A percentile compares a stretch with the other conserved stretches of the same genome.
phyloP scores from a whole-genome alignment of 768 basidiomycete genomes.

The Tricholoma furcatifolium region DNA sequence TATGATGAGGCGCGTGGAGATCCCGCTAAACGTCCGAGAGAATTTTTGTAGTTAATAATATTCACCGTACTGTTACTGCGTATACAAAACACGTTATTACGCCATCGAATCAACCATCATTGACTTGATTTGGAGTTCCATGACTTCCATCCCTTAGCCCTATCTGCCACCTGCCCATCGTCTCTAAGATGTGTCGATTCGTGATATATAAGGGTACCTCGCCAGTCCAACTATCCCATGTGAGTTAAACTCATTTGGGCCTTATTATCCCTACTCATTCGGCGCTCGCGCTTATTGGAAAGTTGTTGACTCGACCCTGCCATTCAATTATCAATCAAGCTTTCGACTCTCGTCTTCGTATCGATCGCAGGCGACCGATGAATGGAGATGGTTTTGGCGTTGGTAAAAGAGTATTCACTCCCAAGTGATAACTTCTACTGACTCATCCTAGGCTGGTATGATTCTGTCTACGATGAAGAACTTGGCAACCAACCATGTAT shows the following conservation, averaged over 20 bases:
- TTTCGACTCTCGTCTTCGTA: conserved; percentile 86
- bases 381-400: conserved; percentile 98
- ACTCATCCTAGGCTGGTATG: conserved; percentile 79
- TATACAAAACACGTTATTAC: background rate
- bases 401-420: conserved; percentile 39
- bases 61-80: background rate
- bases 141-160: too few relatives aligned
- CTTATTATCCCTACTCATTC: conserved; percentile 3
- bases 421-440: background rate
- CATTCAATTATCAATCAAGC: conserved; percentile 98
- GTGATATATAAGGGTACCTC: conserved; percentile 95
- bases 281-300: conserved; percentile 1
- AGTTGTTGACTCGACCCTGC: conserved; percentile 90
- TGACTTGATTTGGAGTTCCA: too few relatives aligned
- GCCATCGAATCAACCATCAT: background rate
- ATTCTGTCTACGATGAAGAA: conserved; percentile 80
- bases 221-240: conserved; percentile 89
- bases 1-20: conserved; percentile 86
- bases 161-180: background rate
- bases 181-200: conserved; percentile 66
- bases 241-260: conserved; percentile 29
- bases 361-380: conserved; percentile 82
- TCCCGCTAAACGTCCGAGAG: conserved; percentile 68
- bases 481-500: conserved; percentile 89
- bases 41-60: conserved; percentile 55